These are phyloP conservation scores for Ceriops decandra DNA, from an alignment of 345 rosid genomes.

Conservation along the genomic window DNA sequence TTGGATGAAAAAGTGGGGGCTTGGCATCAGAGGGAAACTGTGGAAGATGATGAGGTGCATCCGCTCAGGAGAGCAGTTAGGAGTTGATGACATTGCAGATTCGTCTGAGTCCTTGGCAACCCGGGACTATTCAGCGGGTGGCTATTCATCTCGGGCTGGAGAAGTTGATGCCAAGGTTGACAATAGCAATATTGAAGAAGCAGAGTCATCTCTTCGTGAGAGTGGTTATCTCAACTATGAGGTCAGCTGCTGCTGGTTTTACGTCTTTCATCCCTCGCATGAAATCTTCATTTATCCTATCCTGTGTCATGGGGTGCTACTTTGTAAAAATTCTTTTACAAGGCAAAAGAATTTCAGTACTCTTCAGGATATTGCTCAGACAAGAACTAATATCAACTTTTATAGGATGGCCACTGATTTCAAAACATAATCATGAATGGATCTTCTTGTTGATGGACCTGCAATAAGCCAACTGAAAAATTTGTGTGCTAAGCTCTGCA, in stretches of 20 bases:
- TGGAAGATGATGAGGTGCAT: conserved; percentile 73
- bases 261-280: conserved; percentile 1
- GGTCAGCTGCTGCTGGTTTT: conserved; percentile 31
- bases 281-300: not conserved
- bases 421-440: no score
- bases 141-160: conserved; percentile 60
- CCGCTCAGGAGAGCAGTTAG: conserved; percentile 48
- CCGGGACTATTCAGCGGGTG: conserved; percentile 69
- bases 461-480: no score
- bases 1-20: conserved; percentile 39
- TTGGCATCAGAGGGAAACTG: conserved; percentile 33
- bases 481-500: no score
- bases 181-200: conserved; percentile 72
- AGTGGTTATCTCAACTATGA: conserved; percentile 78
- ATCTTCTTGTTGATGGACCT: no score
- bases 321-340: no score
- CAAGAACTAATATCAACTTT: no score
- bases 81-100: conserved; percentile 43
- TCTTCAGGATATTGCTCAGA: no score
- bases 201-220: conserved; percentile 75
- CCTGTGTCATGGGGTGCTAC: not conserved
- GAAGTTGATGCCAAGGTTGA: conserved; percentile 57
- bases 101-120: conserved; percentile 80
- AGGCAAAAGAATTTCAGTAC: no score
- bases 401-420: no score